Percentiles rank a stretch among this genome's conserved stretches.
Conservation (phyloP, 1,284 basidiomycete genomes). For the Cystobasidium pallidum region DNA sequence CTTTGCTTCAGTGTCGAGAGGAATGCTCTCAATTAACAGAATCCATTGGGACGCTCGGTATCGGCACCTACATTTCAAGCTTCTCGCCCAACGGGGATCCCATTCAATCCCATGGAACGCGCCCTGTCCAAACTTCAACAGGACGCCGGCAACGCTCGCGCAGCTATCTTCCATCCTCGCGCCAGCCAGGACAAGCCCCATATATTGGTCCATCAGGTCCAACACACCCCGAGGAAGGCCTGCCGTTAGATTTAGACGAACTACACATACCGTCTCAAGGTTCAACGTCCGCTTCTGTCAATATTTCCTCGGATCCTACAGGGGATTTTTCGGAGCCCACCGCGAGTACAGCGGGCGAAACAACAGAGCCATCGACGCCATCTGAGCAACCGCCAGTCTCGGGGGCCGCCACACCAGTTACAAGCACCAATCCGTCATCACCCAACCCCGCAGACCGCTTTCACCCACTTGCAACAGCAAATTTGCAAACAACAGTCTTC, state of each 20-base stretch:
- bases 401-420: not conserved
- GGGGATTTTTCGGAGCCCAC: not conserved
- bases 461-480: slow-evolving; percentile 90
- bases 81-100: slow-evolving; percentile 36
- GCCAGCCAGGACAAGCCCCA: slow-evolving; percentile 5
- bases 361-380: not conserved
- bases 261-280: slow-evolving; percentile 4
- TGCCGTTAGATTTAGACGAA: slow-evolving; percentile 26
- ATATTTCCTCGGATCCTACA: not conserved
- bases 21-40: slow-evolving; percentile 71
- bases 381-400: not conserved
- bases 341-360: not conserved
- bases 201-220: slow-evolving; percentile 8
- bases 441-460: slow-evolving; percentile 61
- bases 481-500: slow-evolving; percentile 87
- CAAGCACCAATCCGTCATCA: slow-evolving; percentile 7
- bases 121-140: slow-evolving; percentile 1
- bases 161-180: slow-evolving; percentile 13
- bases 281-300: not conserved
- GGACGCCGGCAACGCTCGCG: slow-evolving; percentile 30
- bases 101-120: not conserved
- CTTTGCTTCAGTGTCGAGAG: slow-evolving; percentile 67
- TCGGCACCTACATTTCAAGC: slow-evolving; percentile 82
- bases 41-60: slow-evolving; percentile 81
- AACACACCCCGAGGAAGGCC: slow-evolving; percentile 35